Conservation (phyloP, 257 asterid genomes). For the Jaltomata sinuosa region DNA sequence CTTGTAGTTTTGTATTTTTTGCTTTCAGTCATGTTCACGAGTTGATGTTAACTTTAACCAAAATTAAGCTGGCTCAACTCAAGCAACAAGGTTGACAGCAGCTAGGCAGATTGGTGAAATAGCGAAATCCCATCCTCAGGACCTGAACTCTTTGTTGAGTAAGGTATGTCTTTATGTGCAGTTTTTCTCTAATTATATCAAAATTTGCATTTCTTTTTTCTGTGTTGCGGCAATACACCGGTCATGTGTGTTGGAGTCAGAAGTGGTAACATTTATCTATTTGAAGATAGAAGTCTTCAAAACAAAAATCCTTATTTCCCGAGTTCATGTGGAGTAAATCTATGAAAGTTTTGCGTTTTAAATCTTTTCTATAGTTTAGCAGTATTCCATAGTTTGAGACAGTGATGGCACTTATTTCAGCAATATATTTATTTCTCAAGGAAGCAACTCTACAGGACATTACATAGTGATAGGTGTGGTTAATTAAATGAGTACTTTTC, state of each 20-base stretch:
- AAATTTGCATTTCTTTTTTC: not conserved
- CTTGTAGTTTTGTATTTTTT: not conserved
- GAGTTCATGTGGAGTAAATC: not conserved
- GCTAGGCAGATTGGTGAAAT: constrained; percentile 98
- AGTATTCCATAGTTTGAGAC: not conserved
- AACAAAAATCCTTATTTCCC: not conserved
- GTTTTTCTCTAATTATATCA: not conserved
- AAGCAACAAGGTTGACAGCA: constrained; percentile 92
- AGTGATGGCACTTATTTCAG: not conserved
- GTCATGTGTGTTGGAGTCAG: not conserved
- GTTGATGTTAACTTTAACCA: constrained; percentile 33
- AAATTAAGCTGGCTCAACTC: constrained; percentile 90
- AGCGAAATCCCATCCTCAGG: constrained; percentile 97
- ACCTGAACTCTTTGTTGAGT: constrained; percentile 73
- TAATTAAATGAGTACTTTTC: not conserved
- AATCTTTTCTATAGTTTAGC: not conserved
- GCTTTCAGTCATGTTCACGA: constrained; percentile 2
- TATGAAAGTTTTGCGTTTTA: not conserved
- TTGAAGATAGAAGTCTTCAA: not conserved
- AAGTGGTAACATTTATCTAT: not conserved
- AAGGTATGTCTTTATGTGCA: constrained; percentile 39
- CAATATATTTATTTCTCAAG: not conserved
- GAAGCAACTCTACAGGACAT: not conserved
- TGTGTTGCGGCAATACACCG: not conserved
- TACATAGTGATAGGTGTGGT: not conserved